Conservation (phyloP, 331 rosid genomes). For the Spiraea crenata region DNA sequence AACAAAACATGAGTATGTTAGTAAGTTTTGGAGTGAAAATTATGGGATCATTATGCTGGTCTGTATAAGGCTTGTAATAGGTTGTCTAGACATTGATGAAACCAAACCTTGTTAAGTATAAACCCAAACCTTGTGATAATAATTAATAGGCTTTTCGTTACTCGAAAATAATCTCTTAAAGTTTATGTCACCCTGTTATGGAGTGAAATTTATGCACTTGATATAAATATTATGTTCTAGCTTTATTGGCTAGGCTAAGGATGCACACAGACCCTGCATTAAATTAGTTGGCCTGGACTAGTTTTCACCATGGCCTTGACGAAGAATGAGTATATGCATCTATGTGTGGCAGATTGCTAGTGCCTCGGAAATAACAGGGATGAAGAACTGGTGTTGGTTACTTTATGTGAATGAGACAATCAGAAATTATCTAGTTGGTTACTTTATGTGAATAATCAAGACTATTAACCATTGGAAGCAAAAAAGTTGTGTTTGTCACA, state of each 20-base stretch:
- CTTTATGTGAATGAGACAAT: neutral
- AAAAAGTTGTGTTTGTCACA: neutral
- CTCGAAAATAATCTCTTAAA: too few relatives aligned
- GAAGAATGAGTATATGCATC: neutral
- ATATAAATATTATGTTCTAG: neutral
- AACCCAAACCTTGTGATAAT: too few relatives aligned
- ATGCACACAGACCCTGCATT: neutral
- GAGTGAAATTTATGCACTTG: neutral
- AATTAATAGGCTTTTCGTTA: neutral
- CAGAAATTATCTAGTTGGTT: conserved; percentile 1
- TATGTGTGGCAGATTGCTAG: neutral
- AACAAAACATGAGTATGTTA: neutral
- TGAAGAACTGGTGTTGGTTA: conserved; percentile 8
- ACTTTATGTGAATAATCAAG: neutral
- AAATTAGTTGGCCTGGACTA: neutral
- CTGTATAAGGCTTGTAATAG: neutral
- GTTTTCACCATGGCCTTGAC: neutral
- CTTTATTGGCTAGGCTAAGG: neutral
- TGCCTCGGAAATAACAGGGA: neutral
- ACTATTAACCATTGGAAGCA: neutral
- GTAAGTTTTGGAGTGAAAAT: neutral
- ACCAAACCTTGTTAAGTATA: neutral
- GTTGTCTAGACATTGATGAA: neutral
- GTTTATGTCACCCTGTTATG: neutral
- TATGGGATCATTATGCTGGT: conserved; percentile 1